Evolutionary conservation across 345 rosid genomes (phyloP).

Genomic region (Salix suchowensis): DNA sequence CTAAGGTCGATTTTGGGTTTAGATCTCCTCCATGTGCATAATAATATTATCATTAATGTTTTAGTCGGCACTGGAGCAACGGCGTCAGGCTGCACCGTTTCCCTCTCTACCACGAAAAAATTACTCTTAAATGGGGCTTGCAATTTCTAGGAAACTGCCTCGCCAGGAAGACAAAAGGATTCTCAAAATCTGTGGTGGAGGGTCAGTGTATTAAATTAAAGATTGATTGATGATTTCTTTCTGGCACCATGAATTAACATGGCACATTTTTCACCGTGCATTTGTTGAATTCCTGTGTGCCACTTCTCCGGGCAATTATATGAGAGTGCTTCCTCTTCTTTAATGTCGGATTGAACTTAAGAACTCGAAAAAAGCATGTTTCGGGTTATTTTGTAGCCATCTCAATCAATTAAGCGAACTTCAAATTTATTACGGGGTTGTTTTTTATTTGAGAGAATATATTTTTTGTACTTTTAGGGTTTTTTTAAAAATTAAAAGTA

Average conservation of each 20-base stretch:
- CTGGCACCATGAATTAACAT: neutral
- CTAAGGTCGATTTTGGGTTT: neutral
- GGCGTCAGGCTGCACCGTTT: neutral
- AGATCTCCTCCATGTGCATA: no score
- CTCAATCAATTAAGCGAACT: no score
- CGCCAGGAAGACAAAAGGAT: neutral
- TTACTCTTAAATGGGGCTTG: neutral
- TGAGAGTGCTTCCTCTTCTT: no score
- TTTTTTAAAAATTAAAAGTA: no score
- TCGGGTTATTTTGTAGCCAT: no score
- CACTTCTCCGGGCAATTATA: neutral
- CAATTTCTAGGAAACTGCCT: constrained; percentile 9
- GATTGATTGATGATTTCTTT: neutral
- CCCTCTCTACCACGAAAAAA: neutral
- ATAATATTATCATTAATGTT: neutral
- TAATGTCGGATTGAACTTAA: no score
- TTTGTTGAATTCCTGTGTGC: neutral
- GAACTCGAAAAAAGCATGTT: no score
- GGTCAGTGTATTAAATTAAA: neutral
- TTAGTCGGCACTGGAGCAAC: neutral
- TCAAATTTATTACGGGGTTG: no score
- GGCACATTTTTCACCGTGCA: neutral
- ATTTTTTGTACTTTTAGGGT: no score
- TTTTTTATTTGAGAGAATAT: no score
- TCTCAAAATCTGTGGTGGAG: neutral